Conservation (phyloP, 164 flowering plant species). For the Nymphaea thermarum region DNA sequence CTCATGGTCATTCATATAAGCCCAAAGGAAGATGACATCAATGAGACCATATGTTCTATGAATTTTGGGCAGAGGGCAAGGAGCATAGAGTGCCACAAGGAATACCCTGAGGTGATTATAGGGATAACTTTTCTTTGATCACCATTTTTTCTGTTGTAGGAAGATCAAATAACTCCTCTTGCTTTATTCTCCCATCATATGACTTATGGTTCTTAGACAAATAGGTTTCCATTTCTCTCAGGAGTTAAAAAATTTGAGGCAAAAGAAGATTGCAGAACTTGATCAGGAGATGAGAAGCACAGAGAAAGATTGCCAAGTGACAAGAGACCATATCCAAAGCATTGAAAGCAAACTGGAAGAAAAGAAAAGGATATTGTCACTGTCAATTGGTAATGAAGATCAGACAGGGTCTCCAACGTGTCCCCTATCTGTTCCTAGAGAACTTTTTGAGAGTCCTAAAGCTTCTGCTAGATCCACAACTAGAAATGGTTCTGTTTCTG, state of each 20-base stretch:
- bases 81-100: slow-evolving; percentile 32
- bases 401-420: slow-evolving; percentile 12
- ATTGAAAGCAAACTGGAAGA: slow-evolving; percentile 35
- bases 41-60: slow-evolving; percentile 56
- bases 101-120: slow-evolving; percentile 31
- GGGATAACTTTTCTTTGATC: neutral
- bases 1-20: slow-evolving; percentile 66
- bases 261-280: slow-evolving; percentile 35
- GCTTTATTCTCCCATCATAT: neutral
- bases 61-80: slow-evolving; percentile 50
- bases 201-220: neutral
- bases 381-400: slow-evolving; percentile 19
- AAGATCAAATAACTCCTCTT: neutral
- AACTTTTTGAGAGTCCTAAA: slow-evolving; percentile 21
- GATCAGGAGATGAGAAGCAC: slow-evolving; percentile 44
- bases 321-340: slow-evolving; percentile 29
- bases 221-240: slow-evolving; percentile 7
- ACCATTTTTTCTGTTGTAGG: neutral
- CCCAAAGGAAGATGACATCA: slow-evolving; percentile 56
- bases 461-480: slow-evolving; percentile 11
- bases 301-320: slow-evolving; percentile 40
- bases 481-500: slow-evolving; percentile 16
- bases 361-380: slow-evolving; percentile 31
- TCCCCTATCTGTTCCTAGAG: slow-evolving; percentile 15
- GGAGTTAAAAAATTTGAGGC: slow-evolving; percentile 48